These are phyloP conservation scores for Crithidia sp. DNA, from an alignment of 208 protist species.

Conservation along the genomic window DNA sequence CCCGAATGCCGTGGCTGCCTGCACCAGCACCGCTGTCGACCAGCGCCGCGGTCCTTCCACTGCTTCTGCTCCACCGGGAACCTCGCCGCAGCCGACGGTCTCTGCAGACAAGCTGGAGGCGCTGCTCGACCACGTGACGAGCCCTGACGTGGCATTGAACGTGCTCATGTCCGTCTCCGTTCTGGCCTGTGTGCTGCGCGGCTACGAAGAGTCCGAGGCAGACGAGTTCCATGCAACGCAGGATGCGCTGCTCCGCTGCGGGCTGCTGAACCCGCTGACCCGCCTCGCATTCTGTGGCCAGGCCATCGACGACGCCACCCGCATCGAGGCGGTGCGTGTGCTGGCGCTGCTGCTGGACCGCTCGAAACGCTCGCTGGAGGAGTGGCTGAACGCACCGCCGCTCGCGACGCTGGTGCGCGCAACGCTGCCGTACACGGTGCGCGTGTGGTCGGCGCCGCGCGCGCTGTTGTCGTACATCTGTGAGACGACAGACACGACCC, in stretches of 20 bases:
- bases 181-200: conserved; percentile 59
- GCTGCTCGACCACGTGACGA: conserved; percentile 14
- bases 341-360: conserved; percentile 52
- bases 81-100: conserved; percentile 21
- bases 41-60: neutral
- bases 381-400: conserved; percentile 37
- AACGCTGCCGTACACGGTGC: conserved; percentile 22
- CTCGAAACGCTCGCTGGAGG: conserved; percentile 42
- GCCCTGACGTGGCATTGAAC: conserved; percentile 17
- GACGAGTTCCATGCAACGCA: conserved; percentile 27
- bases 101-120: conserved; percentile 21
- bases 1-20: conserved; percentile 29
- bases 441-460: conserved; percentile 45
- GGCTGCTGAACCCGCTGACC: conserved; percentile 55
- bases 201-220: conserved; percentile 30
- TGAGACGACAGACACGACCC: conserved; percentile 51
- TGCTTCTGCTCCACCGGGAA: neutral
- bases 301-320: conserved; percentile 71
- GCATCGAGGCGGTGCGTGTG: conserved; percentile 77
- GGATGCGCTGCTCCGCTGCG: conserved; percentile 52
- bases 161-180: conserved; percentile 63
- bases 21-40: conserved; percentile 16
- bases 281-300: conserved; percentile 63
- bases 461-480: conserved; percentile 67
- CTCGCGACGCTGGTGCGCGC: conserved; percentile 31